phyloP scores from a whole-genome alignment of 805 yeast genomes.

The Blastobotrys parvus region DNA sequence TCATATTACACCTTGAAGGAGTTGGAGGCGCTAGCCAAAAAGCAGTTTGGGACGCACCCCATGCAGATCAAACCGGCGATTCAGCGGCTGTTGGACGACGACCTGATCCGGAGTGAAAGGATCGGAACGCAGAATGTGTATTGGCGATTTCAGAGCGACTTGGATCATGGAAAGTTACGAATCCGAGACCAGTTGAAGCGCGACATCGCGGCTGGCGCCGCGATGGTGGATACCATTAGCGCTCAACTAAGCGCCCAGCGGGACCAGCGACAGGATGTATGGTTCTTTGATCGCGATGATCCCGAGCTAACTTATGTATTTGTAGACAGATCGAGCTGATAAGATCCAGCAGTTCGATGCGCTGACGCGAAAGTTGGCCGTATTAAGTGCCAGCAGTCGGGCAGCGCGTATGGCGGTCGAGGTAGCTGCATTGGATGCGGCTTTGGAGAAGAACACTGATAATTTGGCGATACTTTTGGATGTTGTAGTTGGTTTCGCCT shows the following conservation, averaged over 20 bases:
- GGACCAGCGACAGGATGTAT: too few species aligned
- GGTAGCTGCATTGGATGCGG: too few species aligned
- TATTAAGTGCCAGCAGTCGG: too few species aligned
- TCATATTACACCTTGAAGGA: not conserved
- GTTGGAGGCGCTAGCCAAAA: slow-evolving; percentile 1
- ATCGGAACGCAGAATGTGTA: not conserved
- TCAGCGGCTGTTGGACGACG: not conserved
- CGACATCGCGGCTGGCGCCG: not conserved
- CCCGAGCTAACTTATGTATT: too few species aligned
- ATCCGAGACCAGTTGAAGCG: not conserved
- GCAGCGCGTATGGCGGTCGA: too few species aligned
- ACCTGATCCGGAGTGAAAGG: not conserved
- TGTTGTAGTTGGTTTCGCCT: too few species aligned
- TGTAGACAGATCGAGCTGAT: too few species aligned
- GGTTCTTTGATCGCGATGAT: too few species aligned
- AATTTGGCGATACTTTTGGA: not conserved
- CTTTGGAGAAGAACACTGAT: too few species aligned
- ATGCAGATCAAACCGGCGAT: not conserved
- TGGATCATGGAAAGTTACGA: not conserved
- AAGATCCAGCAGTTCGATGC: too few species aligned
- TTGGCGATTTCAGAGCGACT: not conserved
- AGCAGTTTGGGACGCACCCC: not conserved
- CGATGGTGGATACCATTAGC: not conserved
- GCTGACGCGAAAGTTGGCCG: too few species aligned
- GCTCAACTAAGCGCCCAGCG: not conserved